Evolutionary conservation across 2,329 filamentous ascomycete species (phyloP).

Genomic region (Lachnellula subtilissima): DNA sequence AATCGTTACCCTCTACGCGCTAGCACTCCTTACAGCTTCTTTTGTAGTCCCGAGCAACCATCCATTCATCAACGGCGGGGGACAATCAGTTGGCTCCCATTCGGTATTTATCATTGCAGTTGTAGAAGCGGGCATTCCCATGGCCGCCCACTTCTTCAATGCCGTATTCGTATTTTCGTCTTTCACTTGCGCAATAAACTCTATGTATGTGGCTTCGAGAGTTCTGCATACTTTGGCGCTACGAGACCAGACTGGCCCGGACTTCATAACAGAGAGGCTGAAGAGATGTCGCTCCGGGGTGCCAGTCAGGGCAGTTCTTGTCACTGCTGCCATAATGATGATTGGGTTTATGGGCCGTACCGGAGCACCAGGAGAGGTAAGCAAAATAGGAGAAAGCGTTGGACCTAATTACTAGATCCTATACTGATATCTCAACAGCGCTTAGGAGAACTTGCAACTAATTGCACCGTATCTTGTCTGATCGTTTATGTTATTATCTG

Average conservation of each 20-base stretch:
- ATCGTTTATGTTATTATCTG: slow-evolving; percentile 39
- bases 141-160: slow-evolving; percentile 36
- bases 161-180: slow-evolving; percentile 36
- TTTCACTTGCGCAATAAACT: slow-evolving; percentile 37
- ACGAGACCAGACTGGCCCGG: slow-evolving; percentile 36
- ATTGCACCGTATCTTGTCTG: slow-evolving; percentile 37
- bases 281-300: slow-evolving; percentile 36
- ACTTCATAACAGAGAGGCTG: slow-evolving; percentile 37
- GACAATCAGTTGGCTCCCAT: slow-evolving; percentile 32
- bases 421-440: slow-evolving; percentile 26
- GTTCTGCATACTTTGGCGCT: slow-evolving; percentile 37
- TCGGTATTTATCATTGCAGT: slow-evolving; percentile 37
- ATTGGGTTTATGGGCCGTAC: slow-evolving; percentile 37
- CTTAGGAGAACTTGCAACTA: slow-evolving; percentile 35
- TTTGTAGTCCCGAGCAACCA: slow-evolving; percentile 37
- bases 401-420: not conserved
- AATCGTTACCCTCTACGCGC: slow-evolving; percentile 30
- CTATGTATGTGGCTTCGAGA: slow-evolving; percentile 35
- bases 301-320: slow-evolving; percentile 36
- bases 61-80: slow-evolving; percentile 37
- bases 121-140: slow-evolving; percentile 35
- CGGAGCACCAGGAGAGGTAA: slow-evolving; percentile 34
- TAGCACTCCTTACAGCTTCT: slow-evolving; percentile 25
- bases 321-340: slow-evolving; percentile 36
- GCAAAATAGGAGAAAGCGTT: slow-evolving; percentile 5